Conservation (phyloP, 495 filamentous ascomycete genomes). For the Astrothelium subdiscretum region DNA sequence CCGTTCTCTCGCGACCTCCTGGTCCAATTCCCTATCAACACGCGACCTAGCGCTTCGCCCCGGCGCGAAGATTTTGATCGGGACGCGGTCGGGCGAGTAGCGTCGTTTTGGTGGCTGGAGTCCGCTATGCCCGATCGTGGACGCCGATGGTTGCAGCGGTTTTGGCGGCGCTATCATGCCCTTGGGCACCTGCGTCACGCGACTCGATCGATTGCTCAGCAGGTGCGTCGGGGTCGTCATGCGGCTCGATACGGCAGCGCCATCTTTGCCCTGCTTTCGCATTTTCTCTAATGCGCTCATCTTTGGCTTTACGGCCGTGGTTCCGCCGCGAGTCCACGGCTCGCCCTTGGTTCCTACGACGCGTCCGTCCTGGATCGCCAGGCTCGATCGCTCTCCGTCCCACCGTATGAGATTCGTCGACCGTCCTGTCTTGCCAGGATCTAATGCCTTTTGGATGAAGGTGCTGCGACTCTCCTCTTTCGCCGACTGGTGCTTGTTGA, state of each 20-base stretch:
- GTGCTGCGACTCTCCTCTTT: not conserved
- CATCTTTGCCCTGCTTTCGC: not conserved
- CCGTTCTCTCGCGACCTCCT: not conserved
- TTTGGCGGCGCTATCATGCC: not conserved
- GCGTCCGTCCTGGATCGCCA: not conserved
- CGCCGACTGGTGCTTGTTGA: not conserved
- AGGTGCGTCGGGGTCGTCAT: slow-evolving; percentile 5
- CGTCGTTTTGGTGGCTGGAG: not conserved
- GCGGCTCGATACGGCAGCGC: not conserved
- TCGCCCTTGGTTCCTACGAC: not conserved
- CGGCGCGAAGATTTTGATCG: not conserved
- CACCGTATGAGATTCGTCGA: not conserved
- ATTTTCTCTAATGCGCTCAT: not conserved
- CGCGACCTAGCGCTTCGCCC: not conserved
- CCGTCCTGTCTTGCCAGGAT: not conserved
- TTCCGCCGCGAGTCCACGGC: not conserved
- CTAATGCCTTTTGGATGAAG: not conserved
- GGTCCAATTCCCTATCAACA: not conserved
- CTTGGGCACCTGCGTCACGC: not conserved
- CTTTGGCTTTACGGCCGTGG: not conserved
- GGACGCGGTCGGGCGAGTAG: not conserved
- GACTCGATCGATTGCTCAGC: not conserved
- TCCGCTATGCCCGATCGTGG: not conserved
- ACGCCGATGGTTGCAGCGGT: not conserved
- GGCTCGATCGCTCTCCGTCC: not conserved